A percentile compares a stretch with the other conserved stretches of the same genome.
Conservation (phyloP, 139 green algal genomes). For the Chlorella sp. region DNA sequence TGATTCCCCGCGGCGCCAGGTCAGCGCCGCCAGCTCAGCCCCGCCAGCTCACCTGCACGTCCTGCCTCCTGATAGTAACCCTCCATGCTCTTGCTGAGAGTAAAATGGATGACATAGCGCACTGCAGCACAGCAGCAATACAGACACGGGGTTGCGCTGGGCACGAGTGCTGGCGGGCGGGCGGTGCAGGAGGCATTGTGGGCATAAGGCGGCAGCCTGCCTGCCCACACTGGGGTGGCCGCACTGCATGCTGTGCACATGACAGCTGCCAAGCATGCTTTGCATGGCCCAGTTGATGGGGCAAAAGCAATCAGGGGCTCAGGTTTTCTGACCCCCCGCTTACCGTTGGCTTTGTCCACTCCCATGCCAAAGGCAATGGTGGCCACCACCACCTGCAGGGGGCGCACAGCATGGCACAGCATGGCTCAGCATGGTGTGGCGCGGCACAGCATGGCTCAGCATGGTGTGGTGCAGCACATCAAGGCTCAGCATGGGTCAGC, state of each 20-base stretch:
- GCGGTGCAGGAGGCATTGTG: too few species aligned
- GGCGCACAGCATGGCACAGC: not conserved
- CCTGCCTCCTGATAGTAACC: slow-evolving; percentile 79
- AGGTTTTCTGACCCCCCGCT: slow-evolving; percentile 7
- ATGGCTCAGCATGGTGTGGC: too few species aligned
- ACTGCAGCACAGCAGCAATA: slow-evolving; percentile 54
- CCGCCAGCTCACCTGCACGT: slow-evolving; percentile 49
- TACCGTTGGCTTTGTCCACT: slow-evolving; percentile 78
- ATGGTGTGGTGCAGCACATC: too few species aligned
- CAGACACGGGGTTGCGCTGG: too few species aligned
- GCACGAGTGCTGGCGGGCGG: too few species aligned
- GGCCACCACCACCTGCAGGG: slow-evolving; percentile 64
- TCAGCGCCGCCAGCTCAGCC: not conserved
- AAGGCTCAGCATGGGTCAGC: too few species aligned
- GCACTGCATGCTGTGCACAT: not conserved
- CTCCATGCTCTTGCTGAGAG: slow-evolving; percentile 63
- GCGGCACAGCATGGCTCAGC: too few species aligned
- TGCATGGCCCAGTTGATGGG: too few species aligned
- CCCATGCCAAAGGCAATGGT: slow-evolving; percentile 83
- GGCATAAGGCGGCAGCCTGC: too few species aligned
- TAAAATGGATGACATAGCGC: slow-evolving; percentile 84
- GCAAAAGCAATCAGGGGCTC: too few species aligned
- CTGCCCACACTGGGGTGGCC: too few species aligned
- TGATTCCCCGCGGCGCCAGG: not conserved
- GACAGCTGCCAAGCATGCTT: too few species aligned